Base-by-base conservation (phyloP, 2,329 filamentous ascomycete genomes). In the Pseudonectria foliicola region DNA sequence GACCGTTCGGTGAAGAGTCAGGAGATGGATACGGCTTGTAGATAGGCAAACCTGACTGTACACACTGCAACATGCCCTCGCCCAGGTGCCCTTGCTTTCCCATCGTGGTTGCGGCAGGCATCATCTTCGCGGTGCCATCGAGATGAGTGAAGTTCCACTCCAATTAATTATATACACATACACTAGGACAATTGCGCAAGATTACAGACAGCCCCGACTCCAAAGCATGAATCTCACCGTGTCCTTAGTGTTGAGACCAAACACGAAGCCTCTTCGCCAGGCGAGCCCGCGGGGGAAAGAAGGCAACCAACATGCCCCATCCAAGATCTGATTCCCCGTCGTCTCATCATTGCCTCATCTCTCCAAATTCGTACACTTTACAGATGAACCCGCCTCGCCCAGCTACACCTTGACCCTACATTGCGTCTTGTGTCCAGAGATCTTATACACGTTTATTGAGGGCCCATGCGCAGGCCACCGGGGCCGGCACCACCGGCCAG, bases 401-500 rank as follows among this genome's bases (percentile, higher is more conserved):
- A 21, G 5, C 8, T 21, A 21, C 18, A 21, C 18, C 8, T 21
- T 8, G n/a, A 8, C 18, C 18, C 18, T 21, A 21, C 18, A 21
- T 21, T 21, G 18, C 39, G 35, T 40, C 33, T 27, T 32, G 35
- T 40, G 39, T 27, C 39, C 39, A 46, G 36, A 41, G 35, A 29
- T 43, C 42, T 46, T 42, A 34, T 50, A 40, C 36, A 49, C 13
- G 33, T 39, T 49, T 44, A 50, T 55, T 55, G 54, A 29, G 55
- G 50, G 10, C 56, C 56, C 59, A 62, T 61, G 36, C 61, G 58
- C 21, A 64, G 49, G 13, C 60, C 57, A 15, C 54, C 52, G 10
- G 59, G 55, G 15, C 56, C 59, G 11, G 52, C 49, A 27, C 59
- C 57, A 21, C 57, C 59, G 4, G 61, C 61, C 46, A 90, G 70